Evolutionary conservation across 1,139 yeast species (phyloP).

Genomic region (Sugiyamaella japonica): DNA sequence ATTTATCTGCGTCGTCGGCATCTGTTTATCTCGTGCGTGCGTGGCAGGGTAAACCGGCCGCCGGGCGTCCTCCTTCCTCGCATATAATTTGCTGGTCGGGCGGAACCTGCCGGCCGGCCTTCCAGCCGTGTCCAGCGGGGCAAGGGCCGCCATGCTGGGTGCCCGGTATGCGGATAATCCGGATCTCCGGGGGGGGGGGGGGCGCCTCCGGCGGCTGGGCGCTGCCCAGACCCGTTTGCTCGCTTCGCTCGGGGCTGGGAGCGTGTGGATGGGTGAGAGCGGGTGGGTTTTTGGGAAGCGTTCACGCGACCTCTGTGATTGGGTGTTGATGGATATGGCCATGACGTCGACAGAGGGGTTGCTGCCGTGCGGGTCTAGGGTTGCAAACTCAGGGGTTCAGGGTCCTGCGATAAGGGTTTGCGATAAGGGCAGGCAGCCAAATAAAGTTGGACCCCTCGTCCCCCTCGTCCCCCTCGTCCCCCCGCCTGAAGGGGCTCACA

Average conservation of each 20-base stretch:
- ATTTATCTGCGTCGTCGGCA: constrained; percentile 1
- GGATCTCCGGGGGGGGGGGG: background rate
- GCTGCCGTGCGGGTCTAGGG: background rate
- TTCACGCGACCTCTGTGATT: too few relatives aligned
- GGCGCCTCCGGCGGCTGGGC: too few relatives aligned
- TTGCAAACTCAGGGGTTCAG: background rate
- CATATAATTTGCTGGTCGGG: background rate
- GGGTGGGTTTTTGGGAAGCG: too few relatives aligned
- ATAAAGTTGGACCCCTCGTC: too few relatives aligned
- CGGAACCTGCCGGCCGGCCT: background rate
- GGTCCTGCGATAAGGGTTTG: background rate
- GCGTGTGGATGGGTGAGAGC: background rate
- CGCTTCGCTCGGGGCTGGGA: background rate
- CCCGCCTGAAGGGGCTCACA: background rate
- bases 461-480: too few relatives aligned
- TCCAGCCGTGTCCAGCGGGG: background rate
- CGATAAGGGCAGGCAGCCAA: background rate
- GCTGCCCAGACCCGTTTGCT: background rate
- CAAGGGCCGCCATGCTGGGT: background rate
- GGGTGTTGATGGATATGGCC: background rate
- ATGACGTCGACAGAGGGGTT: too few relatives aligned
- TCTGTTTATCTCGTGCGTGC: background rate
- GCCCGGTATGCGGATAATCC: background rate
- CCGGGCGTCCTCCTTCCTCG: background rate
- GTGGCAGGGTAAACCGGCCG: constrained; percentile 9